A percentile compares a stretch with the other conserved stretches of the same genome.
Evolutionary conservation across 2,329 filamentous ascomycete species (phyloP).

Genomic region (Thyridium curvatum): DNA sequence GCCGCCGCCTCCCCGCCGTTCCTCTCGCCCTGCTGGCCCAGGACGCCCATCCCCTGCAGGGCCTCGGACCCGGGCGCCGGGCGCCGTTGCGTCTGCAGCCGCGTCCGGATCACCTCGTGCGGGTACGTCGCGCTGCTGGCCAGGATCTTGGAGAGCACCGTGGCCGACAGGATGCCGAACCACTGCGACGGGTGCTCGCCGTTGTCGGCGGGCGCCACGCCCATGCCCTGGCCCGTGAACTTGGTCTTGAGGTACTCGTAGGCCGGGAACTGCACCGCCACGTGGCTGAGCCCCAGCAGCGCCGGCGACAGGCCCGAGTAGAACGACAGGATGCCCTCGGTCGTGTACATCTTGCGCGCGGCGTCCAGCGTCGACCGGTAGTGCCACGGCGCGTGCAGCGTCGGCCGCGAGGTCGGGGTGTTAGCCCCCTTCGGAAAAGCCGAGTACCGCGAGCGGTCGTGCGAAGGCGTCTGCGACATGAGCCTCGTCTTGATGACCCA

Average conservation of each 20-base stretch:
- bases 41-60: constrained; percentile 14
- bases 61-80: constrained; percentile 47
- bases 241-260: constrained; percentile 90
- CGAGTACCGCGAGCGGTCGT: constrained; percentile 38
- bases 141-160: constrained; percentile 88
- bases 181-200: constrained; percentile 62
- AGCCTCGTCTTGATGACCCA: constrained; percentile 99
- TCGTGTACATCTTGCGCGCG: constrained; percentile 89
- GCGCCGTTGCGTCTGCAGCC: constrained; percentile 87
- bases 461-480: constrained; percentile 74
- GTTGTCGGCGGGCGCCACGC: constrained; percentile 51
- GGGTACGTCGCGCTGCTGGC: constrained; percentile 95
- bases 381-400: constrained; percentile 72
- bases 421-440: constrained; percentile 41
- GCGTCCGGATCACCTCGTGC: constrained; percentile 90
- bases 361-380: constrained; percentile 88
- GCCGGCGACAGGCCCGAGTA: constrained; percentile 94
- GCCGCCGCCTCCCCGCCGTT: constrained; percentile 8
- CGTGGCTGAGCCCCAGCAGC: constrained; percentile 84
- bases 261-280: constrained; percentile 93
- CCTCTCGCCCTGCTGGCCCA: constrained; percentile 8
- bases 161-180: constrained; percentile 78
- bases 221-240: constrained; percentile 88
- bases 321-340: constrained; percentile 83
- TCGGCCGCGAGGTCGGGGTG: constrained; percentile 48